Percentiles rank a stretch among this genome's conserved stretches.
Evolutionary conservation across 2,329 filamentous ascomycete genomes (phyloP).

Genomic region (Exophiala sideris): DNA sequence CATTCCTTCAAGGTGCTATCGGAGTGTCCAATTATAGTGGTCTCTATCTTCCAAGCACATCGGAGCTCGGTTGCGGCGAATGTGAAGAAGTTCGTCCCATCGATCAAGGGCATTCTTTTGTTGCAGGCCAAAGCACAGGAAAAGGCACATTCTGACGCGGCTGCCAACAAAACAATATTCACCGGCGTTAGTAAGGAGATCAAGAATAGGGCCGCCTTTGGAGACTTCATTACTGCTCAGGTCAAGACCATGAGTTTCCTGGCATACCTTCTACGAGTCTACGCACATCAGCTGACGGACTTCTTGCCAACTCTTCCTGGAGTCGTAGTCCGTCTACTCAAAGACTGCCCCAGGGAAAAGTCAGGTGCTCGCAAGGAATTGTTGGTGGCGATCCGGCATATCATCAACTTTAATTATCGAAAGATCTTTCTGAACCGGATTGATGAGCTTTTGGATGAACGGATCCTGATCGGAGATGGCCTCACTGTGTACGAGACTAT

Average conservation of each 20-base stretch:
- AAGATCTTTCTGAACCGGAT: slow-evolving; percentile 94
- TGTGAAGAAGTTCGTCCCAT: slow-evolving; percentile 85
- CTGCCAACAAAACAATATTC: slow-evolving; percentile 74
- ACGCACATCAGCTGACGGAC: slow-evolving; percentile 80
- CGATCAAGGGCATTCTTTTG: slow-evolving; percentile 85
- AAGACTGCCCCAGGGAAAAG: slow-evolving; percentile 93
- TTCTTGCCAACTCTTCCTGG: slow-evolving; percentile 82
- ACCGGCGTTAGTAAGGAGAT: slow-evolving; percentile 91
- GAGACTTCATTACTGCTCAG: slow-evolving; percentile 95
- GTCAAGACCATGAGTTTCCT: slow-evolving; percentile 99
- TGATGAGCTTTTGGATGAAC: slow-evolving; percentile 88
- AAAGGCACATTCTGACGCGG: slow-evolving; percentile 83
- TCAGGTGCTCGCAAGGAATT: slow-evolving; percentile 92
- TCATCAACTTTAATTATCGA: slow-evolving; percentile 98
- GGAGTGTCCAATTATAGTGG: slow-evolving; percentile 97
- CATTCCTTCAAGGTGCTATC: slow-evolving; percentile 98
- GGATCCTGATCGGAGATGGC: slow-evolving; percentile 90
- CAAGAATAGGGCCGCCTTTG: slow-evolving; percentile 88
- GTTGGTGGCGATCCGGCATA: slow-evolving; percentile 92
- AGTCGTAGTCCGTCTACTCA: slow-evolving; percentile 84
- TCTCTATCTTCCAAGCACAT: slow-evolving; percentile 95
- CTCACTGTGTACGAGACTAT: slow-evolving; percentile 96
- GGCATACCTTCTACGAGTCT: slow-evolving; percentile 85
- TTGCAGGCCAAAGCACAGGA: slow-evolving; percentile 91
- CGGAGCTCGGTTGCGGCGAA: slow-evolving; percentile 74